phyloP scores from a whole-genome alignment of 495 filamentous ascomycete genomes.

The Emericellopsis terricola region DNA sequence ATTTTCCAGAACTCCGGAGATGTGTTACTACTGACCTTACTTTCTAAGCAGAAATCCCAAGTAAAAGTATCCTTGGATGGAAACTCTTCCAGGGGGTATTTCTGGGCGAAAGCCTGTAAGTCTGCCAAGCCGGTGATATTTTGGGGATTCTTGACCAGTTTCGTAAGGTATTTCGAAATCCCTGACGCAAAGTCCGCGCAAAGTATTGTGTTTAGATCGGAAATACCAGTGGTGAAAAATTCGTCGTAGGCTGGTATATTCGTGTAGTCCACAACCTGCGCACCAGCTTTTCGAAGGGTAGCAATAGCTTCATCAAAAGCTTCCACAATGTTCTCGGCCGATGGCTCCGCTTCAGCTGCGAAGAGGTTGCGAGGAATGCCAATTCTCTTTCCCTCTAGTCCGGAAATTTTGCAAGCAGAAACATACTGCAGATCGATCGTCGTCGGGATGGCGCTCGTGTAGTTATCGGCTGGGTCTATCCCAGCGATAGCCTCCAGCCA shows the following conservation, averaged over 20 bases:
- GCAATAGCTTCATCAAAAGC: constrained; percentile 17
- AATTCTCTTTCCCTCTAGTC: constrained; percentile 17
- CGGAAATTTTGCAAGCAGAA: constrained; percentile 11
- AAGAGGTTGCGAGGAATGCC: constrained; percentile 13
- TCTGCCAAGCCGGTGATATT: constrained; percentile 16
- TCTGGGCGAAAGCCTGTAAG: constrained; percentile 12
- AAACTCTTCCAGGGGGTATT: constrained; percentile 12
- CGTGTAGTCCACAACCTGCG: constrained; percentile 16
- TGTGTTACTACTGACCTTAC: constrained; percentile 20
- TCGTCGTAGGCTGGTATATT: constrained; percentile 16
- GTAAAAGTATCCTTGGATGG: constrained; percentile 14
- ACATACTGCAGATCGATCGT: constrained; percentile 22
- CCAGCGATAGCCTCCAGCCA: constrained; percentile 17
- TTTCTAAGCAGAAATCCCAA: constrained; percentile 18
- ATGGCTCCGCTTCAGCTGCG: constrained; percentile 5
- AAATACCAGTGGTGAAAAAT: no score
- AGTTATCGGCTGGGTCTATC: constrained; percentile 17
- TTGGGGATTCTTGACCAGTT: constrained; percentile 26
- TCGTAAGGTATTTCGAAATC: constrained; percentile 22
- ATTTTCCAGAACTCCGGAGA: constrained; percentile 21
- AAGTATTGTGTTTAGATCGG: no score
- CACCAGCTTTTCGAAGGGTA: constrained; percentile 14
- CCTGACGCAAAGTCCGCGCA: constrained; percentile 24
- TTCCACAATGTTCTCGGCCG: constrained; percentile 5
- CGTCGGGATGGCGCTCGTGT: constrained; percentile 16